These are phyloP conservation scores for Thecaphora frezii DNA, from an alignment of 1,284 basidiomycete genomes.

Conservation along the genomic window DNA sequence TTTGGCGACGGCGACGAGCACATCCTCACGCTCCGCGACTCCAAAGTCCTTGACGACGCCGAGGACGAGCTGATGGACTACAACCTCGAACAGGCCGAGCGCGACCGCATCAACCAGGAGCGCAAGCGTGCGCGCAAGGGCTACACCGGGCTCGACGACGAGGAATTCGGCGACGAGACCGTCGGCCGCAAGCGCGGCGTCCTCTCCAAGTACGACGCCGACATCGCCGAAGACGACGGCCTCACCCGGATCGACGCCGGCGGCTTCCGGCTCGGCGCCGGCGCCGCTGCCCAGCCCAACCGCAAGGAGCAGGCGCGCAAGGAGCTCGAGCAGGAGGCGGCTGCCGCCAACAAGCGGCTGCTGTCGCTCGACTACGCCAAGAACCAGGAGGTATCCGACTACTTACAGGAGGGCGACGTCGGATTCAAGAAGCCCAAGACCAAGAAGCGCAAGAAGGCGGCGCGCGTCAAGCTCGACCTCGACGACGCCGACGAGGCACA, in stretches of 20 bases:
- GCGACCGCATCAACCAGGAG: slow-evolving; percentile 74
- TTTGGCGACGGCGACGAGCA: slow-evolving; percentile 83
- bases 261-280: slow-evolving; percentile 39
- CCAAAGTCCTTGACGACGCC: slow-evolving; percentile 86
- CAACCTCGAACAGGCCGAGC: slow-evolving; percentile 83
- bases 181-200: slow-evolving; percentile 78
- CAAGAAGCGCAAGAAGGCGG: slow-evolving; percentile 83
- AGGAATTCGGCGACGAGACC: slow-evolving; percentile 69
- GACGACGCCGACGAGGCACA: slow-evolving; percentile 65
- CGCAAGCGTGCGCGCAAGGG: slow-evolving; percentile 84
- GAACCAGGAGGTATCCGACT: slow-evolving; percentile 82
- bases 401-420: slow-evolving; percentile 83
- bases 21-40: slow-evolving; percentile 94
- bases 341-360: slow-evolving; percentile 61
- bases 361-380: slow-evolving; percentile 84
- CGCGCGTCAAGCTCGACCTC: slow-evolving; percentile 70
- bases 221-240: slow-evolving; percentile 67
- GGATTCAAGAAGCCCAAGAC: slow-evolving; percentile 88
- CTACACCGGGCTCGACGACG: slow-evolving; percentile 96
- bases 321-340: slow-evolving; percentile 67
- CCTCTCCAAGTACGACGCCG: slow-evolving; percentile 91
- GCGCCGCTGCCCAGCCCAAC: slow-evolving; percentile 15
- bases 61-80: slow-evolving; percentile 97
- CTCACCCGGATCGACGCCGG: slow-evolving; percentile 11
- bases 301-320: slow-evolving; percentile 61